These are phyloP conservation scores for Pichia manshurica DNA, from an alignment of 805 yeast species.

Conservation along the genomic window DNA sequence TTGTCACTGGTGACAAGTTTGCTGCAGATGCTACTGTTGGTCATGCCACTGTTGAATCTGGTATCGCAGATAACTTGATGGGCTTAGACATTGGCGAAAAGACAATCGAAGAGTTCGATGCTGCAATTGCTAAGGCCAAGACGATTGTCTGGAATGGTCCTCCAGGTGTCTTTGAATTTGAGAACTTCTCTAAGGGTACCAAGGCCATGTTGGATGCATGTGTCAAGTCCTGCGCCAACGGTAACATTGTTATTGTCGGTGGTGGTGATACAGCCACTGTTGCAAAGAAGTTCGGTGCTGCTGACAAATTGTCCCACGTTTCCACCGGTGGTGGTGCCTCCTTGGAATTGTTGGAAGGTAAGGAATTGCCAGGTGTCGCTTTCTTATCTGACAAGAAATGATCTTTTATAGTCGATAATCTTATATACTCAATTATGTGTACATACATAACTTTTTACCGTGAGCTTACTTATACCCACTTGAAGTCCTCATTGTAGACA, in stretches of 20 bases:
- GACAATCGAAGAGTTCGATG: constrained; percentile 71
- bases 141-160: constrained; percentile 99
- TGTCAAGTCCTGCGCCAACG: constrained; percentile 78
- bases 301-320: constrained; percentile 94
- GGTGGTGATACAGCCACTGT: constrained; percentile 99
- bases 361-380: constrained; percentile 95
- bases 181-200: constrained; percentile 86
- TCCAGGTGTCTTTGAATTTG: constrained; percentile 99
- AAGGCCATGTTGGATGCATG: constrained; percentile 83
- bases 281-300: constrained; percentile 96
- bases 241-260: constrained; percentile 95
- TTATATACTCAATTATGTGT: too few species aligned
- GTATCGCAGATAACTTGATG: constrained; percentile 93
- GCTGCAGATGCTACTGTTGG: constrained; percentile 85
- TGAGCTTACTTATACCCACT: constrained; percentile 20
- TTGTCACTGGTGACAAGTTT: constrained; percentile 92
- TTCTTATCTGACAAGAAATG: constrained; percentile 69
- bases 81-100: constrained; percentile 96
- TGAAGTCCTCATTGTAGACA: not conserved
- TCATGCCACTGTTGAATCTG: constrained; percentile 79
- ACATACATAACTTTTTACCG: not conserved
- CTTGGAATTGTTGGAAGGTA: constrained; percentile 96
- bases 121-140: constrained; percentile 85
- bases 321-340: constrained; percentile 99
- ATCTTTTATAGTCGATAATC: not conserved